Evolutionary conservation across 2,329 filamentous ascomycete genomes (phyloP), one percentile per base, ranked within the genome.

Genomic region (Paramyrothecium sp.): DNA sequence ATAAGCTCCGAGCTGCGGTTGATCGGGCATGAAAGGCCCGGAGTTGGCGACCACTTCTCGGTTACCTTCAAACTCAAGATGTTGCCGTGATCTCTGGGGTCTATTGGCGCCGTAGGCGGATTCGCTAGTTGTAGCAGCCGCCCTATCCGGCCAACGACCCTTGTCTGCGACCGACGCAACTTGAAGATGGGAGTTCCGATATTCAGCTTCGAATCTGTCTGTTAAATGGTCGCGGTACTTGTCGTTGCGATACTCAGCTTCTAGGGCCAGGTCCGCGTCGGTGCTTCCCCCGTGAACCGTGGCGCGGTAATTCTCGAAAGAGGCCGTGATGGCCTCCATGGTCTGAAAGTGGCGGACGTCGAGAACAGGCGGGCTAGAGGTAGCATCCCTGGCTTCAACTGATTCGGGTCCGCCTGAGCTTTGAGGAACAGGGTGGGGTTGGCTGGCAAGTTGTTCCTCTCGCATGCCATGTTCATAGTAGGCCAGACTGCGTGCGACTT

Each of bases 271-370:
- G 30, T 50, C 48, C 21, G 48, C 48, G 21, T 50, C 48, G 7
- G 48, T 50, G 48, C 30, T 7, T 21, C 48, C 48, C 8, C 48
- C 48, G n/a, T 50, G 48, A 21, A 50, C 30, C 5, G 48, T 23
- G 30, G 48, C 21, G 4, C 48, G 48, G 30, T 50, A 50, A 22
- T 23, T 50, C 48, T 50, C 48, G 30, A 50, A 50, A 8, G 48
- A 50, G 21, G 48, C 48, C 8, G 48, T 50, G 20, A 50, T 50
- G 48, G 48, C 48, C 20, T 50, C 48, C 48, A 50, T 50, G 20
- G 48, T 50, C 48, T 50, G 13, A 23, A 50, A 50, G 48, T 50
- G 48, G 48, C 48, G 48, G 21, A 50, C 48, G 30, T 50, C 48
- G 21, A 50, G 48, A 13, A 23, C 11, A 23, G 21, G 20, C 16